Conservation (phyloP, 352 stramenopile species). For the Pythium monospermum region DNA sequence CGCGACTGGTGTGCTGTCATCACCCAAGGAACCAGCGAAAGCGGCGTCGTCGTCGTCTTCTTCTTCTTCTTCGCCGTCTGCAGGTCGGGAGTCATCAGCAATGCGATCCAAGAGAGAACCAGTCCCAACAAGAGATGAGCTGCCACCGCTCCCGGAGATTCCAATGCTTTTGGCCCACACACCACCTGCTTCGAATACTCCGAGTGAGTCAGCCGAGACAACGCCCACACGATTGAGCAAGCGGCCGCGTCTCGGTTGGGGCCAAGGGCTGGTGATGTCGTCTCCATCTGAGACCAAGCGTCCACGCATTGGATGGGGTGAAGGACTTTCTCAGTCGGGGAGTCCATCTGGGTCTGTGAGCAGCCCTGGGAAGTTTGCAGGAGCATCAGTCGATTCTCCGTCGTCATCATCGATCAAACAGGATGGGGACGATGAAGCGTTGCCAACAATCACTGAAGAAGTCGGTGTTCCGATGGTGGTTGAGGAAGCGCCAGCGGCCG, state of each 20-base stretch:
- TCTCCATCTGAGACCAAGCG: conserved; percentile 66
- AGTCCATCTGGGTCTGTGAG: conserved; percentile 7
- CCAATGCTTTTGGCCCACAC: conserved; percentile 20
- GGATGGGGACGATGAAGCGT: background rate
- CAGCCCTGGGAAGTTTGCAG: background rate
- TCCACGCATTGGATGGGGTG: conserved; percentile 75
- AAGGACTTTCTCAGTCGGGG: conserved; percentile 54
- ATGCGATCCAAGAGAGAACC: conserved; percentile 1
- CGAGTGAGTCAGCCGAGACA: conserved; percentile 18
- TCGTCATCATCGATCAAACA: background rate
- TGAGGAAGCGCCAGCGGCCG: no score
- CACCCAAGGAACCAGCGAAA: no score
- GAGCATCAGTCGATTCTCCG: background rate
- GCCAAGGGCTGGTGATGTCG: conserved; percentile 68
- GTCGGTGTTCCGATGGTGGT: no score
- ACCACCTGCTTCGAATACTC: background rate
- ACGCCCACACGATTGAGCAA: conserved; percentile 53
- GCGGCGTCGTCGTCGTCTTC: conserved; percentile 5
- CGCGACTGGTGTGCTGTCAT: no score
- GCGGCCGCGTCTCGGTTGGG: conserved; percentile 71
- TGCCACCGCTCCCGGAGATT: conserved; percentile 62
- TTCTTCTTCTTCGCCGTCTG: conserved; percentile 6
- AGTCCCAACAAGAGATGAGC: conserved; percentile 32
- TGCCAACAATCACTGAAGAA: background rate
- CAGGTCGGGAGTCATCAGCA: conserved; percentile 2